Conservation (phyloP, 1,284 basidiomycete species). For the Cryptococcus sp. region DNA sequence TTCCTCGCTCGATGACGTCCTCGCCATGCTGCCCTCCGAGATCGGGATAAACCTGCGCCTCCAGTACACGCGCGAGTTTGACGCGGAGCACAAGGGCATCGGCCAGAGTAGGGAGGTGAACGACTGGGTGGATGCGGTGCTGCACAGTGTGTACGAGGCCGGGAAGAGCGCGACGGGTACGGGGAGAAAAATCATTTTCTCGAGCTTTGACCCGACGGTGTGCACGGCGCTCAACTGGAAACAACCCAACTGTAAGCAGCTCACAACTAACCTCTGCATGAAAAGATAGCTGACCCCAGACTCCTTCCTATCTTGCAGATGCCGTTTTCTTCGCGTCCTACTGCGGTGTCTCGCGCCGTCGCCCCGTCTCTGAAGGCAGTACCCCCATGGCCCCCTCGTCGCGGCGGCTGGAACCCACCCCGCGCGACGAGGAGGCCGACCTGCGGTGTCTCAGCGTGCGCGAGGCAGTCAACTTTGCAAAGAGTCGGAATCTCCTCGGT, state of each 20-base stretch:
- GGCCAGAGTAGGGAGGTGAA: constrained; percentile 65
- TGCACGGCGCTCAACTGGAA: constrained; percentile 88
- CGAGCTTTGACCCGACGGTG: constrained; percentile 80
- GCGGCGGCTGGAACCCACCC: constrained; percentile 44
- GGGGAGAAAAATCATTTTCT: constrained; percentile 74
- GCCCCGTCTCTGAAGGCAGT: constrained; percentile 1
- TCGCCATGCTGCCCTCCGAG: constrained; percentile 70
- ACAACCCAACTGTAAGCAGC: constrained; percentile 79
- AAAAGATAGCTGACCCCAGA: neutral
- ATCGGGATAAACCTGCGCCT: constrained; percentile 78
- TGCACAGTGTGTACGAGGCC: constrained; percentile 71
- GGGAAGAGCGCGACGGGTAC: constrained; percentile 47
- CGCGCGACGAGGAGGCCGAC: constrained; percentile 52
- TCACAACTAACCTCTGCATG: neutral
- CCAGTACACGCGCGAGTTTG: constrained; percentile 58
- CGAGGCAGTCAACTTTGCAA: constrained; percentile 91
- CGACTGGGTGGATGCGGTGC: constrained; percentile 72
- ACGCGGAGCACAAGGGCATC: constrained; percentile 54
- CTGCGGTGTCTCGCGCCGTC: constrained; percentile 63
- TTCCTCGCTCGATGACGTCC: constrained; percentile 65
- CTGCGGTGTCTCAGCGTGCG: constrained; percentile 66
- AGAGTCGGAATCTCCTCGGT: constrained; percentile 88
- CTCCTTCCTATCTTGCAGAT: constrained; percentile 55
- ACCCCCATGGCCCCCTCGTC: neutral
- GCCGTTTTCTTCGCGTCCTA: constrained; percentile 91